phyloP scores from a whole-genome alignment of 2,329 filamentous ascomycete species.

The Verticillium nubilum region DNA sequence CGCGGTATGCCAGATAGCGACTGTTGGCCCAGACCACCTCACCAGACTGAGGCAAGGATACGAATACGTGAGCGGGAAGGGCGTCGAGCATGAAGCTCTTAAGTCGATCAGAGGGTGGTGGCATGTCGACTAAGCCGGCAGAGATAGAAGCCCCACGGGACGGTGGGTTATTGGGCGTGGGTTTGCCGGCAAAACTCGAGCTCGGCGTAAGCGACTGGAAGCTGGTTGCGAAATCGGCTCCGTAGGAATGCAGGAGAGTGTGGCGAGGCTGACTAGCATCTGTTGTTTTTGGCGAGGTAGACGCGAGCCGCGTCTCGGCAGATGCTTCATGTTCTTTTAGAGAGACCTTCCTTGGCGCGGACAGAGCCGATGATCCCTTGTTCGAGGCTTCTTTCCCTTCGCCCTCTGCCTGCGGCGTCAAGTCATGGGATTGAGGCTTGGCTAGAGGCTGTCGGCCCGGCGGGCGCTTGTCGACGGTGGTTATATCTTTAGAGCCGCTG shows the following conservation, averaged over 20 bases:
- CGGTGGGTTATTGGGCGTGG: slow-evolving; percentile 25
- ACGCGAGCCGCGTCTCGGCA: no score
- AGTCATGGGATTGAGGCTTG: slow-evolving; percentile 8
- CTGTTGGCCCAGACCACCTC: slow-evolving; percentile 96
- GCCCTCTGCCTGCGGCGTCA: background rate
- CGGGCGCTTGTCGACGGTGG: slow-evolving; percentile 33
- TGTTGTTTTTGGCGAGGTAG: slow-evolving; percentile 4
- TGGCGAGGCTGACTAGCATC: slow-evolving; percentile 41
- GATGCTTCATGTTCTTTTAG: slow-evolving; percentile 11
- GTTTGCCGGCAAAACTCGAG: slow-evolving; percentile 40
- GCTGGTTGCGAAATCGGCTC: slow-evolving; percentile 73
- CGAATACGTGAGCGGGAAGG: slow-evolving; percentile 87
- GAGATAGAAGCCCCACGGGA: slow-evolving; percentile 39
- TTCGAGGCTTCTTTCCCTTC: background rate
- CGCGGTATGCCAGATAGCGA: slow-evolving; percentile 85
- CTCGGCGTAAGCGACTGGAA: slow-evolving; percentile 67
- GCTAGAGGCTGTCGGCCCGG: slow-evolving; percentile 12
- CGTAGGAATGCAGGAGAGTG: slow-evolving; percentile 74
- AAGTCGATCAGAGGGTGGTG: slow-evolving; percentile 72
- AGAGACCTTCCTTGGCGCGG: background rate
- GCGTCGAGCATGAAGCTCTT: slow-evolving; percentile 86
- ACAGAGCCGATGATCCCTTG: background rate
- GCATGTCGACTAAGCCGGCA: slow-evolving; percentile 58
- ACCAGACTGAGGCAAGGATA: slow-evolving; percentile 79
- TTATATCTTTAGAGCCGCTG: slow-evolving; percentile 31